Percentiles rank a stretch among this genome's conserved stretches.
Evolutionary conservation across 176 grass and related monocot genomes (phyloP).

Genomic region (Phoenix dactylifera): DNA sequence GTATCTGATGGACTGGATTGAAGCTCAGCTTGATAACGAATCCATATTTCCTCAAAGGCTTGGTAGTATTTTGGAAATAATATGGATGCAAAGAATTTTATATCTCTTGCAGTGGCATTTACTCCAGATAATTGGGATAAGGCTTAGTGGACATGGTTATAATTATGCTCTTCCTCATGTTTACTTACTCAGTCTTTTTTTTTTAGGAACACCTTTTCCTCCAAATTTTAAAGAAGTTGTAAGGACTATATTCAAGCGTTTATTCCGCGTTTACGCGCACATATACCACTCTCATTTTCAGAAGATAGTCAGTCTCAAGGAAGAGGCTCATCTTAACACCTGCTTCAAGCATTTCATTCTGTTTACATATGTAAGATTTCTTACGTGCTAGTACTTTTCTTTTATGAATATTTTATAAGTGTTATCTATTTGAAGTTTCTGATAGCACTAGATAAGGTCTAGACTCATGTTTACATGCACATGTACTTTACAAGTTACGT

Average conservation of each 20-base stretch:
- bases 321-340: slow-evolving; percentile 98
- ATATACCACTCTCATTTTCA: slow-evolving; percentile 94
- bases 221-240: slow-evolving; percentile 96
- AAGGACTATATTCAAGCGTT: slow-evolving; percentile 93
- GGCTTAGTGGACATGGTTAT: too few species aligned
- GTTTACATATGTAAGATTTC: slow-evolving; percentile 60
- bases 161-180: neutral
- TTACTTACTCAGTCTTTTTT: slow-evolving; percentile 8
- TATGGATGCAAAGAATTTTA: too few species aligned
- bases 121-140: too few species aligned
- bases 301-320: slow-evolving; percentile 99
- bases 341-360: slow-evolving; percentile 99
- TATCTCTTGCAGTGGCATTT: too few species aligned
- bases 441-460: too few species aligned
- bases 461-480: too few species aligned
- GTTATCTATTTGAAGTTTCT: too few species aligned
- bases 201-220: slow-evolving; percentile 77
- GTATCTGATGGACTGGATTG: slow-evolving; percentile 99
- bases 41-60: slow-evolving; percentile 95
- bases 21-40: slow-evolving; percentile 94
- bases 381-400: too few species aligned
- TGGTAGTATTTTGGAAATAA: slow-evolving; percentile 37
- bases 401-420: too few species aligned
- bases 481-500: too few species aligned
- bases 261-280: slow-evolving; percentile 97